Evolutionary conservation across 495 filamentous ascomycete genomes (phyloP), one percentile per base, ranked within the genome.

Genomic region (Wilcoxina mikolae): DNA sequence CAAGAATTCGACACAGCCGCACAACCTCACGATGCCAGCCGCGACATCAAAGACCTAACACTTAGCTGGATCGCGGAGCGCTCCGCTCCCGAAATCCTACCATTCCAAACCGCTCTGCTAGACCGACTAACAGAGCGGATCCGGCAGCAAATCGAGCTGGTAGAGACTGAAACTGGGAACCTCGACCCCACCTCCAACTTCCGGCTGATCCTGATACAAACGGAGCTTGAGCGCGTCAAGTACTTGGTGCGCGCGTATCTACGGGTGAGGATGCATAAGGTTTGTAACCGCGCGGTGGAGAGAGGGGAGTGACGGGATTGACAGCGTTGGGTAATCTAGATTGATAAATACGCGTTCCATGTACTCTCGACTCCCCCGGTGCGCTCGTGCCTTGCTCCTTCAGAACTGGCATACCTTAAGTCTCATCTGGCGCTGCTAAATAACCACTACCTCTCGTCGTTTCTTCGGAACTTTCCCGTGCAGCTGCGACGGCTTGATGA

Each of bases 41-140:
- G 78, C 55, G 88, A 96, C 68, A 77, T 96, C 54, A 87, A 94
- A 66, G 78, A 84, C 22, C 73, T 98, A 46, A 94, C 93, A 56
- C 83, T 88, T 57, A 81, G 83, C 61, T 98, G 89, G 89, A 78
- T 95, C 53, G 84, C 86, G 46, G 91, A 98, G 67, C 77, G 90
- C 61, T 84, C 81, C 20, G 81, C 89, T 12, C 85, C 89, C 5
- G 91, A 96, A 68, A 72, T 98, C 20, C 70, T 86, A 25, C 77
- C 78, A 29, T 86, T 78, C 71, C 83, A 83, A 12, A 70, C 62
- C 35, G 68, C 66, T 23, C 64, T 87, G 53, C 78, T 87, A 69
- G 87, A 93, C 54, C 79, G 90, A 49, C 76, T 90, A 61, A 82
- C 84, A 69, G 79, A 77, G 41, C 74, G 84, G 53, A 81, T 96